Evolutionary conservation across 2,329 filamentous ascomycete species (phyloP).

Genomic region (Geosmithia morbida): DNA sequence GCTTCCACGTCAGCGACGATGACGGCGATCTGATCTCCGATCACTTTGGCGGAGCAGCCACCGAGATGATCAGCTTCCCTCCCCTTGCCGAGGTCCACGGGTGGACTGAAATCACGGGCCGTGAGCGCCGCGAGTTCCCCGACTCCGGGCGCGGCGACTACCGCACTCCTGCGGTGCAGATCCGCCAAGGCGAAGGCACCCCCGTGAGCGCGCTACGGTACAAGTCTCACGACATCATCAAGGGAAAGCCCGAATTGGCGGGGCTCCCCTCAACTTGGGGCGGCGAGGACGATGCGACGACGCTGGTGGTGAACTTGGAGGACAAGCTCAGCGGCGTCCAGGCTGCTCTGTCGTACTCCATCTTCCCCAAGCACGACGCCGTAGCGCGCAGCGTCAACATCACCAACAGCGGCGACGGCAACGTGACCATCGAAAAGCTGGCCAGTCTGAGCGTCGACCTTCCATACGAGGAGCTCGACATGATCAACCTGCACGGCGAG

Average conservation of each 20-base stretch:
- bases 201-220: constrained; percentile 46
- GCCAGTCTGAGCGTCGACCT: constrained; percentile 48
- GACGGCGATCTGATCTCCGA: constrained; percentile 44
- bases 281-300: constrained; percentile 37
- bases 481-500: constrained; percentile 48
- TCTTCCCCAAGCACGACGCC: constrained; percentile 47
- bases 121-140: constrained; percentile 45
- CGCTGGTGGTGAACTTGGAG: constrained; percentile 40
- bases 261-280: constrained; percentile 48
- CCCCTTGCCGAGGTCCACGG: constrained; percentile 28
- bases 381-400: constrained; percentile 46
- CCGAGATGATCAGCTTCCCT: constrained; percentile 23
- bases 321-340: constrained; percentile 43
- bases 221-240: constrained; percentile 35
- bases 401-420: constrained; percentile 38
- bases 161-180: constrained; percentile 44
- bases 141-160: constrained; percentile 51
- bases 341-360: constrained; percentile 46
- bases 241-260: constrained; percentile 40
- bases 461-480: constrained; percentile 43
- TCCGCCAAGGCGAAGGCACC: constrained; percentile 41
- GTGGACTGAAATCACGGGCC: constrained; percentile 36
- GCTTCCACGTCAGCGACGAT: constrained; percentile 43
- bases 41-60: constrained; percentile 43
- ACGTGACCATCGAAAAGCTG: constrained; percentile 39